Evolutionary conservation across 2,329 filamentous ascomycete species (phyloP), one percentile per base, ranked within the genome.

Genomic region (Colletotrichum sp.): DNA sequence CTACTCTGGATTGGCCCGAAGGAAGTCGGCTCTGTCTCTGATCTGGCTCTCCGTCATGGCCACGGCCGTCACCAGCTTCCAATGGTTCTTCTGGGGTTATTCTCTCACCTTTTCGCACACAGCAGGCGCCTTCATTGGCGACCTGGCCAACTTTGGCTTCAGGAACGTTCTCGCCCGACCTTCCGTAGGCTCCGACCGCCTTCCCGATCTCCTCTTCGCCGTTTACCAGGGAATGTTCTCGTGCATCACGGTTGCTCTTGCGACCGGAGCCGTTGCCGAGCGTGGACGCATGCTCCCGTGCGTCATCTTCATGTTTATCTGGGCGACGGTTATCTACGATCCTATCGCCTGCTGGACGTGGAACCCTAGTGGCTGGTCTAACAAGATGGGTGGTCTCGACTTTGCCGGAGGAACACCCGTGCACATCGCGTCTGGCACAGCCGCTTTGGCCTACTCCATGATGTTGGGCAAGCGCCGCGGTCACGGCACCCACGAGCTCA

Each of bases 61-160:
- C 24, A 92, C 93, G 2, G 95, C 93, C 15, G 93, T 98, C 67
- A 93, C 95, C 44, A 94, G 93, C 30, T 98, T 98, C 85, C 95
- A 98, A 84, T 98, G 96, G 96, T 98, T 98, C 88, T 95, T 97
- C 89, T 97, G 95, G 95, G 95, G 95, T 55, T 97, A 95, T 84
- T 96, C 94, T 6, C 86, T 97, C 13, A 92, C 94, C 64, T 97
- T 96, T 83, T 97, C 95, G 18, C 95, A 96, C 85, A 89, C 90
- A 3, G 94, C 94, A 30, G 93, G 93, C 63, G 90, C 88, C 57
- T 98, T 92, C 84, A 95, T 98, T 78, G 95, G 95, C 75, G 90
- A 96, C 80, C 88, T 98, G 30, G 86, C 91, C 78, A 96, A 98
- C 87, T 92, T 98, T 82, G 95, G 94, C 59, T 93, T 98, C 84